These are phyloP conservation scores for Thuidium tamariscinum DNA, from an alignment of 225 moss, liverwort and hornwort genomes.

Conservation along the genomic window DNA sequence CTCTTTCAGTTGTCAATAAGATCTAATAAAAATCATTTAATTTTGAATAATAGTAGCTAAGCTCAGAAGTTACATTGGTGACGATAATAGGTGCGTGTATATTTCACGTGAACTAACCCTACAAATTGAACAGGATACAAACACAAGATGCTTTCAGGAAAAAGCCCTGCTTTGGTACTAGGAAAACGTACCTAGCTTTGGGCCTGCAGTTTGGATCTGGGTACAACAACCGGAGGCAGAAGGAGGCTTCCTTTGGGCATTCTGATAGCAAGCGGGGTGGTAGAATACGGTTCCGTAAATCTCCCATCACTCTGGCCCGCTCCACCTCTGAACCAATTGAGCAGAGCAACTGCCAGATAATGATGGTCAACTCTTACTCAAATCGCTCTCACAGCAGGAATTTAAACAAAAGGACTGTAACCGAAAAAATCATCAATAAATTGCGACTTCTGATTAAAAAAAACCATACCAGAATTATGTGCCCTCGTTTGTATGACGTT, in stretches of 20 bases:
- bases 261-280: slow-evolving; percentile 86
- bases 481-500: not conserved
- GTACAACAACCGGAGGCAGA: slow-evolving; percentile 85
- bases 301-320: slow-evolving; percentile 77
- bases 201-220: slow-evolving; percentile 88
- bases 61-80: not conserved
- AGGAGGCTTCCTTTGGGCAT: slow-evolving; percentile 79
- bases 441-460: not conserved
- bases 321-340: slow-evolving; percentile 59
- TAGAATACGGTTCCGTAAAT: slow-evolving; percentile 81
- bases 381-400: not conserved
- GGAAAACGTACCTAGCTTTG: slow-evolving; percentile 51
- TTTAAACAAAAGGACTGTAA: not conserved
- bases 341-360: slow-evolving; percentile 61
- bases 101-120: not conserved
- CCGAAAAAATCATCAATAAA: not conserved
- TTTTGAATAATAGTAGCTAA: no score
- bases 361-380: not conserved
- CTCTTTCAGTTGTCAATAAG: not conserved
- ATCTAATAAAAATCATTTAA: not conserved
- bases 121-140: not conserved
- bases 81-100: not conserved
- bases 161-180: not conserved
- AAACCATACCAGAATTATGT: not conserved
- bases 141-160: not conserved